Evolutionary conservation across 129 eudicot genomes (phyloP), one percentile per base, ranked within the genome.

Genomic region (Arctium lappa): DNA sequence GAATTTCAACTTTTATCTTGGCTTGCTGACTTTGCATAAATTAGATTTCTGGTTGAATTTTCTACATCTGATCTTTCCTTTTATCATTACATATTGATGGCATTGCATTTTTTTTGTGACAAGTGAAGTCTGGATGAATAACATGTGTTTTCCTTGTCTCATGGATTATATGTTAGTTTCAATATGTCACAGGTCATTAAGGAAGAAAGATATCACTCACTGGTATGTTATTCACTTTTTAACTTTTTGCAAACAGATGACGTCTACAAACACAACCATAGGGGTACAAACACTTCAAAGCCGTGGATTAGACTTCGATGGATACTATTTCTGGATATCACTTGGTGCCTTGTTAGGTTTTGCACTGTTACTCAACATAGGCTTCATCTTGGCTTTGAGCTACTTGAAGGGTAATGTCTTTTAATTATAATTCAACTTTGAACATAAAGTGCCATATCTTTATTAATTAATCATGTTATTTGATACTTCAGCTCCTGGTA

Each of bases 301-400:
- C 77, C 86, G 85, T 74, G 94, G 94, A 5, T 69, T 90, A 33
- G 81, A 88, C 60, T 90, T 79, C 81, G 83, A 74, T 10, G 88
- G 56, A 78, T 70, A 88, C 86, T 85, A 48, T 72, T 88, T 38
- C 60, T 91, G 94, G 94, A 75, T 86, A 86, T 88, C 90, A 37
- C 68, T 88, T 81, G 92, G 86, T 71, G 90, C 89, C 53, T 77
- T 91, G 65, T 42, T 84, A 42, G 92, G 92, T 29, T 88, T 86
- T 76, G 60, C 88, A 63, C 70, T 91, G 13, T 37, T 91, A 50
- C 79, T 81, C 44, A 86, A 88, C 75, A 56, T 81, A 9, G 90
- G 88, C 6, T 91, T 81, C 82, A 75, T 86, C 72, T 27, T 88
- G 85, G 94, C 94, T 42, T 85, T 90, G 37, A 90, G 78, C 50